Percentiles rank a stretch among this genome's conserved stretches.
Conservation (phyloP, 495 filamentous ascomycete species). For the Rusavskia elegans region DNA sequence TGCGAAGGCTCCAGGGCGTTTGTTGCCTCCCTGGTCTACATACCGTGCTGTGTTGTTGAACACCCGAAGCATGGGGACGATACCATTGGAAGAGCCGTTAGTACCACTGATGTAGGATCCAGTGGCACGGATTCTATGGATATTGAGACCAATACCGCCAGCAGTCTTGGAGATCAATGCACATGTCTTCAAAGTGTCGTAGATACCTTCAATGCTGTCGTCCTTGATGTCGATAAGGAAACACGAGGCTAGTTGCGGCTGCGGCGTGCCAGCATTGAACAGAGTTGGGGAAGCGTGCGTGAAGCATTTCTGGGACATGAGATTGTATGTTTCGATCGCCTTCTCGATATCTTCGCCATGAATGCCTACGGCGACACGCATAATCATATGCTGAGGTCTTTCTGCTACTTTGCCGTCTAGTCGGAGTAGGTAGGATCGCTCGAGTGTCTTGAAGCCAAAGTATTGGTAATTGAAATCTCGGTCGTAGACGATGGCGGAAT, state of each 20-base stretch:
- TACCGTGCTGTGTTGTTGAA: slow-evolving; percentile 99
- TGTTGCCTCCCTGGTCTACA: slow-evolving; percentile 98
- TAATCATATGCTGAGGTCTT: slow-evolving; percentile 96
- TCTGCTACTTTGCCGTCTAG: slow-evolving; percentile 88
- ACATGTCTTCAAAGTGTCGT: slow-evolving; percentile 97
- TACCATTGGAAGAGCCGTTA: slow-evolving; percentile 93
- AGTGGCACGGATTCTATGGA: slow-evolving; percentile 90
- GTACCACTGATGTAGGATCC: slow-evolving; percentile 96
- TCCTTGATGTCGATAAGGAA: slow-evolving; percentile 98
- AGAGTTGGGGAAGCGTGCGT: slow-evolving; percentile 95
- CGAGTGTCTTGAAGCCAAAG: slow-evolving; percentile 98
- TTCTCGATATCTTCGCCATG: slow-evolving; percentile 89
- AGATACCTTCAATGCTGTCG: slow-evolving; percentile 98
- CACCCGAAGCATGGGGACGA: slow-evolving; percentile 93
- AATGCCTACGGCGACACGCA: slow-evolving; percentile 95
- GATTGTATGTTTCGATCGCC: slow-evolving; percentile 90
- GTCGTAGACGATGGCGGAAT: slow-evolving; percentile 98
- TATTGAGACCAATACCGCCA: slow-evolving; percentile 89
- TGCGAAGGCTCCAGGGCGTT: slow-evolving; percentile 94
- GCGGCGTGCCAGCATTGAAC: slow-evolving; percentile 93
- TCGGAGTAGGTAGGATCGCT: slow-evolving; percentile 90
- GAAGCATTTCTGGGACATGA: slow-evolving; percentile 96
- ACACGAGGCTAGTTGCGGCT: slow-evolving; percentile 87
- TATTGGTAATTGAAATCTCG: slow-evolving; percentile 99
- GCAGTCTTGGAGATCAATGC: slow-evolving; percentile 99